Percentiles rank a stretch among this genome's conserved stretches.
Conservation (phyloP, 1,139 yeast species). For the Saccharomyces pastorianus region DNA sequence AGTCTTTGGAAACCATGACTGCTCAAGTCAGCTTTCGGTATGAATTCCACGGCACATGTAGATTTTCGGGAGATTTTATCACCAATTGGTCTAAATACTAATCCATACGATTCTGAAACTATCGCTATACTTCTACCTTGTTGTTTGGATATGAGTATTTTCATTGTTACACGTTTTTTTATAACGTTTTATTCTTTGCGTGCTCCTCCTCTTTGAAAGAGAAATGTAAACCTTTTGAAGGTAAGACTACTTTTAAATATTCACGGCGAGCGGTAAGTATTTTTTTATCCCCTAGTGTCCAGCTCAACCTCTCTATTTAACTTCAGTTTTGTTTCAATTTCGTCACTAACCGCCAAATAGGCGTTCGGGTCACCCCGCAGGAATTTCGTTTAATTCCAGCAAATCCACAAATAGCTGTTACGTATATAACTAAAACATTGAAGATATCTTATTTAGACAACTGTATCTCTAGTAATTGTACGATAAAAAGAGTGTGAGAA, state of each 20-base stretch:
- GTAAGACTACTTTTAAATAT: too few species aligned
- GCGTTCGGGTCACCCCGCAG: neutral
- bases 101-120: conserved; percentile 25
- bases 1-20: conserved; percentile 38
- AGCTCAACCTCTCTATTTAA: neutral
- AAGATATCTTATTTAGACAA: neutral
- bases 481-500: neutral
- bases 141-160: conserved; percentile 21
- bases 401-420: too few species aligned
- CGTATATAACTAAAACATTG: neutral
- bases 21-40: conserved; percentile 20
- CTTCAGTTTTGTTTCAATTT: neutral
- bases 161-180: conserved; percentile 13
- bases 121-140: conserved; percentile 28
- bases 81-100: conserved; percentile 25
- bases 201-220: too few species aligned
- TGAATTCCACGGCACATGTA: conserved; percentile 27
- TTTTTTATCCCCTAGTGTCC: neutral
- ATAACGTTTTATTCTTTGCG: too few species aligned
- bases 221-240: too few species aligned
- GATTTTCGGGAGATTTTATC: conserved; percentile 15
- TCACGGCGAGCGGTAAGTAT: too few species aligned
- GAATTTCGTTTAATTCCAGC: neutral
- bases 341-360: neutral
- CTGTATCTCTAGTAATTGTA: neutral